Base-by-base conservation (phyloP, 2,329 filamentous ascomycete genomes). In the Arthrobotrys iridis region DNA sequence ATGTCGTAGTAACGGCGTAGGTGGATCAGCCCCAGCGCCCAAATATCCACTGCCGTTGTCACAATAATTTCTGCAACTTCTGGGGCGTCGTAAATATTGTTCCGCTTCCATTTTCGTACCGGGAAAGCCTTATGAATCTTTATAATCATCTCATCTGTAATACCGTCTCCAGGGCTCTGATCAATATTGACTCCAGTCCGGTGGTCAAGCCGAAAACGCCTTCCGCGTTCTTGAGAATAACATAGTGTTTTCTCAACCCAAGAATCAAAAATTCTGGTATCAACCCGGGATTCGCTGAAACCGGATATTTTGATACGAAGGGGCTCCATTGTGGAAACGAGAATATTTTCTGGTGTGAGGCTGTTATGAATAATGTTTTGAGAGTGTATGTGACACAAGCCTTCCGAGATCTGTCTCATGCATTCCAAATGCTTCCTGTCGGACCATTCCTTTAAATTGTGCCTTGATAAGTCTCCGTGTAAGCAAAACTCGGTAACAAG, bases 41-140 rank as follows among this genome's bases (percentile, higher is more conserved):
- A 58, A 33, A 58, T 58, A 24, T 58, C 52, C 11, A 40, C 22
- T 1, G 52, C 52, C 4, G 52, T 58, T 10, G 52, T 58, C n/a
- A 41, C 30, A 20, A 5, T 2, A 37, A 58, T 13, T 1, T 40
- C 15, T 28, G 4, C 20, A 2, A 33, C 30, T 13, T 58, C 52
- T 1, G 52, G 52, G 6, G 52, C 28, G 22, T 58, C 52, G 18
- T 37, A 40, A 6, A 58, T 8, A 20, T n/a, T 40, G 8, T 40
- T 15, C 5, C 15, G 15, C 10, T 40, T 28, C 13, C 15, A 11
- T 11, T 28, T 28, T 8, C 11, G 52, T 22, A 4, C 11, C 13
- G 35, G 35, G 7, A 33, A 28, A 35, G 52, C 26, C 15, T n/a
- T 52, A 3, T n/a, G 5, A 11, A 7, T 20, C 7, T 28, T 26